Evolutionary conservation across 495 filamentous ascomycete genomes (phyloP), one percentile per base, ranked within the genome.

Genomic region (Annulohypoxylon moriforme): DNA sequence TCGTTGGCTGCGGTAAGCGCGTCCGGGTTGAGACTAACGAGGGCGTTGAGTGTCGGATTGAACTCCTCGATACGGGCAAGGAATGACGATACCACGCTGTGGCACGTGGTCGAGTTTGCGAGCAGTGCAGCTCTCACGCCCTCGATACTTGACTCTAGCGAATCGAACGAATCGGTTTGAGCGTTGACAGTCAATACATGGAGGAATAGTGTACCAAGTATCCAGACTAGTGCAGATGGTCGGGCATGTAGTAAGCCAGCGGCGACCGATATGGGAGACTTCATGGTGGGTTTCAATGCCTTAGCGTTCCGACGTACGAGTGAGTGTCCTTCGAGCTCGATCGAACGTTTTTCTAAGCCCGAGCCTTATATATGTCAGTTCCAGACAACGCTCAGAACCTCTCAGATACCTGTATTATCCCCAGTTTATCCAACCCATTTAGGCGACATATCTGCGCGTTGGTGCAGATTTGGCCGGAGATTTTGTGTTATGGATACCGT

Each of bases 1-100:
- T 79, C 52, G 24, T 84, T 78, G 3, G 90, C 89, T 18, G 76
- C 69, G 4, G 63, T 49, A 8, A 89, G 73, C 3, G 87, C 86
- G 56, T 83, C 62, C 2, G 81, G 80, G 67, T 89, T 87, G 8
- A 90, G 77, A 0, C 79, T 80, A 36, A 90, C 79, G 53, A 92
- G 77, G 22, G 88, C 84, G 64, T 89, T 89, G 60, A 89, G 81
- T 11, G 77, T 79, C 9, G 82, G 81, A 74, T 91, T 88, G 69
- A 86, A 83, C 8, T 77, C 74, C 57, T 85, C 80, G 42, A 91
- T 88, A 16, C 87, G 84, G 2, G 82, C 73, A 31, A 91, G 73
- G 69, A 88, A 90, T 18, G 82, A 77, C 20, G 81, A 82, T n/a
- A 89, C 79, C 0, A 90, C 76, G 4, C 76, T 76, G 10, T 83